These are phyloP conservation scores for Protomyces inundatus DNA, from an alignment of 1,139 yeast genomes.

Conservation along the genomic window DNA sequence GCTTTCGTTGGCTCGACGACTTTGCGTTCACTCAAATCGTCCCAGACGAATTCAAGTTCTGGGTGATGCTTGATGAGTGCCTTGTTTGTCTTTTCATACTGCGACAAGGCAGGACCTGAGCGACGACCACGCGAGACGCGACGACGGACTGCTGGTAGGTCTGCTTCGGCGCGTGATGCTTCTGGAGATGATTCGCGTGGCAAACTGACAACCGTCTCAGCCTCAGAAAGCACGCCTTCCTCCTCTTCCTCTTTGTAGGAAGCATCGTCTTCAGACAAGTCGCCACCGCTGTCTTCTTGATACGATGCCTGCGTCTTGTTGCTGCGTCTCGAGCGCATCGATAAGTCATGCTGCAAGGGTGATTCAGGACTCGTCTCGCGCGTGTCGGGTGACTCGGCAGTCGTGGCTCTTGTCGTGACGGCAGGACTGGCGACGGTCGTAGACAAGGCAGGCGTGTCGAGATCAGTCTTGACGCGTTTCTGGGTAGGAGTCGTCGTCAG, in stretches of 20 bases:
- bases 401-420: not conserved
- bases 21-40: slow-evolving; percentile 52
- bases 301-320: not conserved
- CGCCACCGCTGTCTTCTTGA: not conserved
- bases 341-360: not conserved
- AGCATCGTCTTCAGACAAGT: not conserved
- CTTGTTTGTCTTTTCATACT: slow-evolving; percentile 20
- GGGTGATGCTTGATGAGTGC: slow-evolving; percentile 68
- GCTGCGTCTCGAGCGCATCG: not conserved
- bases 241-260: slow-evolving; percentile 15
- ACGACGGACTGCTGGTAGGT: not conserved
- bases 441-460: slow-evolving; percentile 3
- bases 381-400: not conserved
- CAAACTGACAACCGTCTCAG: not conserved
- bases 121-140: slow-evolving; percentile 4
- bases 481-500: not conserved
- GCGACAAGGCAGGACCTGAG: not conserved
- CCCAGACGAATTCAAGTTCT: slow-evolving; percentile 64
- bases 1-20: slow-evolving; percentile 55
- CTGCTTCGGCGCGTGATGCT: not conserved
- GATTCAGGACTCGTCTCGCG: slow-evolving; percentile 9
- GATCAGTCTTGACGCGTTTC: slow-evolving; percentile 1
- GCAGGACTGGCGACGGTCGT: not conserved
- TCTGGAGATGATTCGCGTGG: not conserved
- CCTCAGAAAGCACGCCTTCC: not conserved